Conservation (phyloP, 2,329 filamentous ascomycete genomes). For the Nemania abortiva region DNA sequence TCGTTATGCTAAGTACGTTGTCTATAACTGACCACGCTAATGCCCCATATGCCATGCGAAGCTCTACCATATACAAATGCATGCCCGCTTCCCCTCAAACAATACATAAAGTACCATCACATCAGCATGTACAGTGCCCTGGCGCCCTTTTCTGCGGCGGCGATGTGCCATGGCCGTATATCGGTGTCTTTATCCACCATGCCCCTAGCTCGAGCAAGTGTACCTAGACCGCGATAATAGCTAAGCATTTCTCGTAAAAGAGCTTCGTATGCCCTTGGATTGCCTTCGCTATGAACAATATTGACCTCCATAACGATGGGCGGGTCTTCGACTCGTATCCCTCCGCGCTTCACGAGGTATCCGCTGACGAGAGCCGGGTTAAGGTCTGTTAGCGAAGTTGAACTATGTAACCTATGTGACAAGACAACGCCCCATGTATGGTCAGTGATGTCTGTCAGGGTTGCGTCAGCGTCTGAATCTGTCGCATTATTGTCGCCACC, state of each 20-base stretch:
- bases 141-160: constrained; percentile 76
- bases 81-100: neutral
- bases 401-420: constrained; percentile 73
- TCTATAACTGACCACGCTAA: constrained; percentile 31
- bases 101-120: constrained; percentile 55
- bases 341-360: constrained; percentile 74
- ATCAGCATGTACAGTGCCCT: constrained; percentile 73
- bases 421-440: constrained; percentile 81
- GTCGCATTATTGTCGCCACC: constrained; percentile 56
- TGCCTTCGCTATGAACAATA: constrained; percentile 68
- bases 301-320: constrained; percentile 74
- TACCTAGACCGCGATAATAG: constrained; percentile 75
- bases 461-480: constrained; percentile 72
- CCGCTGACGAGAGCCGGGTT: constrained; percentile 72
- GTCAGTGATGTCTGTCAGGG: constrained; percentile 78
- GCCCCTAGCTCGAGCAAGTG: constrained; percentile 75
- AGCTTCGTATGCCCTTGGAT: constrained; percentile 68
- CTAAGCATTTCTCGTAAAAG: constrained; percentile 77
- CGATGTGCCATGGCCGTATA: constrained; percentile 82
- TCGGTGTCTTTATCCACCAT: constrained; percentile 69
- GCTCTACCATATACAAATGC: constrained; percentile 32
- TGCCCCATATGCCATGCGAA: constrained; percentile 29
- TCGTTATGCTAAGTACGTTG: constrained; percentile 19
- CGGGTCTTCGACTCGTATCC: constrained; percentile 66
- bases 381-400: constrained; percentile 65